Conservation (phyloP, 78 protist species). For the Diacronema lutheri region DNA sequence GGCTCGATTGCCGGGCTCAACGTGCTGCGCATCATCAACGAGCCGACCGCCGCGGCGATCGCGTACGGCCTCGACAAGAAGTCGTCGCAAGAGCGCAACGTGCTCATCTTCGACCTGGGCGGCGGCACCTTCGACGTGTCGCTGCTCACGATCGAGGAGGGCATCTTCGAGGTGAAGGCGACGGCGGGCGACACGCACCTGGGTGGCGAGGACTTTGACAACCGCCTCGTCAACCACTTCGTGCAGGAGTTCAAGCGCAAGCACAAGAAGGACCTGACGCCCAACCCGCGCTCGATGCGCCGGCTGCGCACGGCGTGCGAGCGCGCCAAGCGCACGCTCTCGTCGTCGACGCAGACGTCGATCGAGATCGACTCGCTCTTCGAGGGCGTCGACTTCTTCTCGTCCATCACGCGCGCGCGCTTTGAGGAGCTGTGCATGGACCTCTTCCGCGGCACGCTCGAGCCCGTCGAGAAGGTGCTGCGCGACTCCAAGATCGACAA, state of each 20-base stretch:
- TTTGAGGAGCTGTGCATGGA: slow-evolving; percentile 94
- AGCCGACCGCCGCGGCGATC: slow-evolving; percentile 87
- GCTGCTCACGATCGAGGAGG: slow-evolving; percentile 80
- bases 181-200: slow-evolving; percentile 89
- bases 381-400: slow-evolving; percentile 94
- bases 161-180: slow-evolving; percentile 96
- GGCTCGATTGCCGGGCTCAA: slow-evolving; percentile 77
- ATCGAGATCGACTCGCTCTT: slow-evolving; percentile 83
- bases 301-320: slow-evolving; percentile 93
- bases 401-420: slow-evolving; percentile 91
- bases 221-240: slow-evolving; percentile 89
- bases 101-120: slow-evolving; percentile 77
- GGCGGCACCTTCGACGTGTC: too few relatives aligned
- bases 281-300: slow-evolving; percentile 79
- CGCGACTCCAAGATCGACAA: slow-evolving; percentile 84
- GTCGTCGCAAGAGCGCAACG: slow-evolving; percentile 30
- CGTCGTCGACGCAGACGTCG: slow-evolving; percentile 76
- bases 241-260: slow-evolving; percentile 80
- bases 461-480: slow-evolving; percentile 88
- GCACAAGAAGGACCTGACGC: slow-evolving; percentile 74
- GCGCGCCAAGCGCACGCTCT: slow-evolving; percentile 74
- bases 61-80: slow-evolving; percentile 65
- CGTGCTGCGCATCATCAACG: slow-evolving; percentile 76
- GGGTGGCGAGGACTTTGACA: slow-evolving; percentile 91
- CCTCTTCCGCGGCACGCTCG: slow-evolving; percentile 84